phyloP scores from a whole-genome alignment of 164 flowering plant genomes.

The Vitis amurensis region DNA sequence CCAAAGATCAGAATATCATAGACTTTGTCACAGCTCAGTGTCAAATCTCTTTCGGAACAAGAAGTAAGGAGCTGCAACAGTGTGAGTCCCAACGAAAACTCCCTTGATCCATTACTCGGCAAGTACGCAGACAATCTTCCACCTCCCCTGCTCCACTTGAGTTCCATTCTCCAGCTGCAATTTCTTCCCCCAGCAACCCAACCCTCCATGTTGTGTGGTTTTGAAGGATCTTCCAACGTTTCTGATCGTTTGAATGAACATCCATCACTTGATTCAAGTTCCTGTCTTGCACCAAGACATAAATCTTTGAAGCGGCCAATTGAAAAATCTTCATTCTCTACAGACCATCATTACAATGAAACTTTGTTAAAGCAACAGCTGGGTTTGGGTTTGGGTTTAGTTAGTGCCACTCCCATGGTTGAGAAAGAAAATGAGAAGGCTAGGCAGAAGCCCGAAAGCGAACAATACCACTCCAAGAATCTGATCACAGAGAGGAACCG shows the following conservation, averaged over 20 bases:
- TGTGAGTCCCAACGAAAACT: constrained; percentile 9
- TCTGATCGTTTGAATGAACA: constrained; percentile 32
- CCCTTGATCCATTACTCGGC: constrained; percentile 4
- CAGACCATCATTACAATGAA: background rate
- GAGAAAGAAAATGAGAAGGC: constrained; percentile 6
- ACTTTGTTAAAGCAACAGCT: constrained; percentile 6
- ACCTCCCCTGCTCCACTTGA: background rate
- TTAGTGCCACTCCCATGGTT: background rate
- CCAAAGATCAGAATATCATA: constrained; percentile 32
- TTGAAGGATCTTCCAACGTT: constrained; percentile 34
- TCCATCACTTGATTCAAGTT: constrained; percentile 11
- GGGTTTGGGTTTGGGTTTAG: background rate
- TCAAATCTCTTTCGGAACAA: constrained; percentile 17
- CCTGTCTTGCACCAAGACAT: constrained; percentile 4
- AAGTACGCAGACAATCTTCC: constrained; percentile 8
- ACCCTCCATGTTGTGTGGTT: constrained; percentile 5
- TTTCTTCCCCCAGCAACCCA: constrained; percentile 16
- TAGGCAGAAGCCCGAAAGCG: constrained; percentile 3
- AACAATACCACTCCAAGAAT: constrained; percentile 37
- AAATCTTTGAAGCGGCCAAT: constrained; percentile 8
- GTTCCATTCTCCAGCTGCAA: constrained; percentile 3
- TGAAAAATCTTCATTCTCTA: background rate
- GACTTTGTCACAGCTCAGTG: constrained; percentile 28
- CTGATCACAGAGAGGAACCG: constrained; percentile 57
- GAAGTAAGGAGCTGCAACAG: constrained; percentile 11